Evolutionary conservation across 176 grass and related monocot genomes (phyloP).

Genomic region (Oryza longistaminata): DNA sequence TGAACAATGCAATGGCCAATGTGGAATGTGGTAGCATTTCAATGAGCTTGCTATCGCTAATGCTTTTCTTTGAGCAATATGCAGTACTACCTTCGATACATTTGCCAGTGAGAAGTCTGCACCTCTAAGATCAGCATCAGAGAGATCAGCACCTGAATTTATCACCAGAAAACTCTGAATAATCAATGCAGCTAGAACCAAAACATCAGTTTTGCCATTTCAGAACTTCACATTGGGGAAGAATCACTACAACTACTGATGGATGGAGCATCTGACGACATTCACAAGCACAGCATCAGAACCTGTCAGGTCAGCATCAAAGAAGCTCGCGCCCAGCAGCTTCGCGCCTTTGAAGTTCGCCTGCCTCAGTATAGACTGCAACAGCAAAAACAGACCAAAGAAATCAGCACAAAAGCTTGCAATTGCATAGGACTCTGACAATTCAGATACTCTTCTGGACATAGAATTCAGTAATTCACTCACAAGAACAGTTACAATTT

Average conservation of each 20-base stretch:
- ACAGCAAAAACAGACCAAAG: background rate
- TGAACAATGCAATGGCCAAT: background rate
- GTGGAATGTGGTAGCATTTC: background rate
- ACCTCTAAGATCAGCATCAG: slow-evolving; percentile 66
- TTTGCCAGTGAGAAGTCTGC: slow-evolving; percentile 80
- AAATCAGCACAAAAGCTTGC: background rate
- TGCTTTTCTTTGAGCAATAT: background rate
- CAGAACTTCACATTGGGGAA: background rate
- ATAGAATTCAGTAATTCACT: background rate
- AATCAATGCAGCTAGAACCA: background rate
- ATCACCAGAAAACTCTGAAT: background rate
- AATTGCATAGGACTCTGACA: background rate
- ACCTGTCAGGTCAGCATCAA: slow-evolving; percentile 91
- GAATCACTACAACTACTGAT: background rate
- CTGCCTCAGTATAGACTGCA: slow-evolving; percentile 80
- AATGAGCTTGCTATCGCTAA: background rate
- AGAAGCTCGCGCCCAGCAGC: slow-evolving; percentile 82
- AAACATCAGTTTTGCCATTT: background rate
- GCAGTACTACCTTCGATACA: slow-evolving; percentile 56
- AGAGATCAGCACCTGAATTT: slow-evolving; percentile 69
- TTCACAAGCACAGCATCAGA: background rate
- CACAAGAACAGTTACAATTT: background rate
- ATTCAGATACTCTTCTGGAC: background rate
- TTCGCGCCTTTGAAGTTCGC: slow-evolving; percentile 86
- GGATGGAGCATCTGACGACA: background rate